Evolutionary conservation across 495 filamentous ascomycete genomes (phyloP), one percentile per base, ranked within the genome.

Genomic region (Penicillium canariense): DNA sequence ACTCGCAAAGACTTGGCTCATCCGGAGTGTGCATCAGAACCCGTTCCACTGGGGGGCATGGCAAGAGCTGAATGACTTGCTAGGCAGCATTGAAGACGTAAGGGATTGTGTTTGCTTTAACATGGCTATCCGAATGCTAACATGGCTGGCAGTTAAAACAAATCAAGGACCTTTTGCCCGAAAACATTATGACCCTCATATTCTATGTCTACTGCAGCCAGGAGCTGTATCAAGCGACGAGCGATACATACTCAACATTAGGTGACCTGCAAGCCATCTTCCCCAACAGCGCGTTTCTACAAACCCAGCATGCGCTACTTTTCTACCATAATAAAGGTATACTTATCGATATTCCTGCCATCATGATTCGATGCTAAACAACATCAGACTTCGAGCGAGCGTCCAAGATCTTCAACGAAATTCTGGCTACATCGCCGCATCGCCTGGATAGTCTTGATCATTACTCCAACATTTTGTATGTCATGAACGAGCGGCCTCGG

Each of bases 1-100:
- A 26, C 77, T 86, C 43, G 94, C 94, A 8, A 84, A 89, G 66
- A 82, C 84, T 48, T 96, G 89, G 80, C 76, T 97, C 5, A 77
- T 96, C 32, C 78, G 82, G 56, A 96, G 91, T 64, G 88, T 96
- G 6, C 87, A 92, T 63, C 71, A 87, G 40, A 91, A 87, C 63
- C 88, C 92, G 3, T 95, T 89, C 76, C 95, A 97, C 68, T 99
- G 95, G 95, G 91, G 91, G 1, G 89, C 90, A 23, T 99, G 95
- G 95, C 78, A 91, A 22, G 95, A 97, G 69, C 77, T 99, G 51
- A 81, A 79, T 17, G 85, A 84, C 15, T 79, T 95, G 17, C 72
- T 96, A 17, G 84, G 84, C 22, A 85, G 83, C 49, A 79, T 86
- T n/a, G 89, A 95, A 71, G 91, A 96, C 65, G 89, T 96, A 69